Conservation (phyloP, 1,139 yeast species). For the Hemisphaericaspora xylofermentans region DNA sequence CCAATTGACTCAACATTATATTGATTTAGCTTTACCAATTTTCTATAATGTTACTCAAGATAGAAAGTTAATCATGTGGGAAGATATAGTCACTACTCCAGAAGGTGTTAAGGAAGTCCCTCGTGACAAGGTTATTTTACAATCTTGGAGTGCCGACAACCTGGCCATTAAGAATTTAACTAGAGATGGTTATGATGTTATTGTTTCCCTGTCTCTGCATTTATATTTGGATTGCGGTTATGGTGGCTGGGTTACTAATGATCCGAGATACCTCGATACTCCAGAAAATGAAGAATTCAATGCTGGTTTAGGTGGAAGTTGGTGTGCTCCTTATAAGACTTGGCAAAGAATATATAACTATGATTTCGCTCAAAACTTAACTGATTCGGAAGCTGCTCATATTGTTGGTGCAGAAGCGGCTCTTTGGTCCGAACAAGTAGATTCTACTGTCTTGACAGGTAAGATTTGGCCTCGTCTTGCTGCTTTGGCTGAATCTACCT, state of each 20-base stretch:
- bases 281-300: constrained; percentile 27
- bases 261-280: constrained; percentile 33
- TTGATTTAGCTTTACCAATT: constrained; percentile 38
- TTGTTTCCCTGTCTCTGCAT: constrained; percentile 38
- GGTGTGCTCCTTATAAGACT: constrained; percentile 52
- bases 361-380: constrained; percentile 36
- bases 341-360: constrained; percentile 48
- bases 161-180: constrained; percentile 31
- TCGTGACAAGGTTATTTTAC: constrained; percentile 32
- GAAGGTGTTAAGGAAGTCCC: constrained; percentile 27
- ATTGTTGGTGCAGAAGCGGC: constrained; percentile 48
- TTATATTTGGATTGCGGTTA: constrained; percentile 50
- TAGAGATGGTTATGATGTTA: constrained; percentile 40
- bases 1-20: constrained; percentile 40
- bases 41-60: constrained; percentile 21
- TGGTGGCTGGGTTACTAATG: constrained; percentile 44
- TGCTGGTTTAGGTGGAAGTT: constrained; percentile 40
- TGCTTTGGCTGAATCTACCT: constrained; percentile 45
- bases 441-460: constrained; percentile 35
- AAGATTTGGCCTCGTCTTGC: constrained; percentile 51
- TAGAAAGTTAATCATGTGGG: constrained; percentile 46
- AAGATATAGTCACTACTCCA: constrained; percentile 38
- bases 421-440: constrained; percentile 48
- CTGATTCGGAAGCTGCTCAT: constrained; percentile 30
- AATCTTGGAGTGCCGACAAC: constrained; percentile 38